A percentile compares a stretch with the other conserved stretches of the same genome.
Evolutionary conservation across 345 rosid genomes (phyloP).

Genomic region (Geranium rotundifolium): DNA sequence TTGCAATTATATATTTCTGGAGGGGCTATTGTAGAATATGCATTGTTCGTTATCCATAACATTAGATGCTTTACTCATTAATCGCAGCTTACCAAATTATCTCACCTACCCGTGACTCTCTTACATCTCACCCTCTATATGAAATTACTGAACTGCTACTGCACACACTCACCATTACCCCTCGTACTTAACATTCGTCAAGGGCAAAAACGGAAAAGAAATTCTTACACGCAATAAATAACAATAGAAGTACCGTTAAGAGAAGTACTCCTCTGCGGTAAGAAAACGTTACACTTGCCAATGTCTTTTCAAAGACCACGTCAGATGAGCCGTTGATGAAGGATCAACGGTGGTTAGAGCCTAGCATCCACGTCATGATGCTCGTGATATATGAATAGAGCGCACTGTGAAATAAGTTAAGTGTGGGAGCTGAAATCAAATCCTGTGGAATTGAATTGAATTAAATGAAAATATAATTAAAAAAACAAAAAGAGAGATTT

Average conservation of each 20-base stretch:
- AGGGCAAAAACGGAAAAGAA: background rate
- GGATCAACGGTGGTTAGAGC: background rate
- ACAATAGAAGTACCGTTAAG: background rate
- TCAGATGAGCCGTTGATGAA: background rate
- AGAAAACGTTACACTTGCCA: background rate
- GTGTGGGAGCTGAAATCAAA: too few species aligned
- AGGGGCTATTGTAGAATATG: background rate
- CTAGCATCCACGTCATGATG: background rate
- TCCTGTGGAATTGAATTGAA: too few species aligned
- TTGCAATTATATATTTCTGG: background rate
- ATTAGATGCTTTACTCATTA: conserved; percentile 1
- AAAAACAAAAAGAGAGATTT: too few species aligned
- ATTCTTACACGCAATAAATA: background rate
- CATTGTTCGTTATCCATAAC: conserved; percentile 8
- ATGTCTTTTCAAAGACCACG: background rate
- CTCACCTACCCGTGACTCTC: background rate
- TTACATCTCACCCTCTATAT: background rate
- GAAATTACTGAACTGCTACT: background rate
- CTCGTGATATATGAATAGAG: background rate
- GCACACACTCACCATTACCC: background rate
- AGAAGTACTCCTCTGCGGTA: background rate
- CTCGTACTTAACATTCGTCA: background rate
- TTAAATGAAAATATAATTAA: too few species aligned
- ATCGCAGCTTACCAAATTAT: background rate
- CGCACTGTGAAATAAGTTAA: background rate